phyloP scores from a whole-genome alignment of 441 rosid species.

The Metrosideros polymorpha region DNA sequence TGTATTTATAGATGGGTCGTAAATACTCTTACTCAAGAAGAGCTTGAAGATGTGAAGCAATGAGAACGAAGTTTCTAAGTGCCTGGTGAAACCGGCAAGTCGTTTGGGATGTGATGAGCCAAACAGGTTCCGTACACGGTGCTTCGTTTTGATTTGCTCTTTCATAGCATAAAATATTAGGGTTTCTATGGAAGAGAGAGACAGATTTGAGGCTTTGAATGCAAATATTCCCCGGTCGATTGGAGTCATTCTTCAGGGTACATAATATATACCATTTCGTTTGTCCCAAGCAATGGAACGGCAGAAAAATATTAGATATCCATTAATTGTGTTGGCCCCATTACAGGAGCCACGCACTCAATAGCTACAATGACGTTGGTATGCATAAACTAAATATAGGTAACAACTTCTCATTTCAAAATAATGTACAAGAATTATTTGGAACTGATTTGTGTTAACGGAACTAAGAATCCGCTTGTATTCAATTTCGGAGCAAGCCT shows the following conservation, averaged over 20 bases:
- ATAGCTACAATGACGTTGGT: too few relatives aligned
- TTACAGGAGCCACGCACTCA: background rate
- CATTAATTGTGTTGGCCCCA: background rate
- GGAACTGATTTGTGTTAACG: too few relatives aligned
- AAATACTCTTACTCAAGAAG: background rate
- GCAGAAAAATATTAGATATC: background rate
- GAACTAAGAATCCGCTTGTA: too few relatives aligned
- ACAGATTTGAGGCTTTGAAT: background rate
- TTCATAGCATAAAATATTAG: background rate
- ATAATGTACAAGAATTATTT: too few relatives aligned
- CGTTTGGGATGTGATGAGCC: background rate
- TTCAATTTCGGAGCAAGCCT: too few relatives aligned
- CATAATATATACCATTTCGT: background rate
- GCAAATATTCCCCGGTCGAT: background rate
- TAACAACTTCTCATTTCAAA: too few relatives aligned
- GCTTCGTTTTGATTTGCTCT: background rate
- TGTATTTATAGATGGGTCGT: background rate
- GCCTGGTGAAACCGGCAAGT: background rate
- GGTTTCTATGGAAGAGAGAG: too few relatives aligned
- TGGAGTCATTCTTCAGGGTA: background rate
- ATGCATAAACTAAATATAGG: too few relatives aligned
- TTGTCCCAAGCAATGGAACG: background rate
- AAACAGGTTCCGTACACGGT: background rate
- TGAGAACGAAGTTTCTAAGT: background rate
- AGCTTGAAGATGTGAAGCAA: background rate